These are phyloP conservation scores for Hondaea fermentalgiana DNA, from an alignment of 108 stramenopile genomes.

Conservation along the genomic window DNA sequence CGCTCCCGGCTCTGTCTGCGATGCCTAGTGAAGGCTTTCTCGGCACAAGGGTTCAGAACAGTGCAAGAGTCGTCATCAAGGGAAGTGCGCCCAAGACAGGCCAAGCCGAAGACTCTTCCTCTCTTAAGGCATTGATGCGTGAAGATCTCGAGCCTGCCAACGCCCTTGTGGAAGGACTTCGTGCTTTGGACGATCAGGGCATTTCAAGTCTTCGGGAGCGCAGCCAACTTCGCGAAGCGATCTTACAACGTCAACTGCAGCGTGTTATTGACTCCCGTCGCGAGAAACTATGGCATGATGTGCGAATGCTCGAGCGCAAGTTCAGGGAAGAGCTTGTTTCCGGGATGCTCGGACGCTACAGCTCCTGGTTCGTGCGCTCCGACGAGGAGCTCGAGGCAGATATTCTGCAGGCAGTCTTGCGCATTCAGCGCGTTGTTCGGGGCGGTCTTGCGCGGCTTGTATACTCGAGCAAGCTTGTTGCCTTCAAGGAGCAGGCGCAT, in stretches of 20 bases:
- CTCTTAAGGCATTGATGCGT: neutral
- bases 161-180: neutral
- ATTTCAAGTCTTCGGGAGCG: neutral
- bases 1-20: neutral
- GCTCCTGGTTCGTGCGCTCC: neutral
- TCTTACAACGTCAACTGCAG: neutral
- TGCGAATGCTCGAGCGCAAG: neutral
- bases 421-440: neutral
- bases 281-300: neutral
- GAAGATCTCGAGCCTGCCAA: neutral
- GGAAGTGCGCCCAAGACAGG: too few species aligned
- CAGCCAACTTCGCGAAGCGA: neutral
- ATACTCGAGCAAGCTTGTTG: neutral
- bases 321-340: neutral
- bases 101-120: neutral
- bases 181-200: neutral
- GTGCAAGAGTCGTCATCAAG: too few species aligned
- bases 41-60: too few species aligned
- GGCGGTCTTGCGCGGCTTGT: neutral
- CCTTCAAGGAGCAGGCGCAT: neutral
- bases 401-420: neutral
- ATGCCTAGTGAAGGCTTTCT: neutral
- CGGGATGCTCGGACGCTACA: neutral
- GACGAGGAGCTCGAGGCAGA: neutral
- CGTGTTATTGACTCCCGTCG: neutral